Base-by-base conservation (phyloP, 768 basidiomycete species). In the Mycena vulgaris region DNA sequence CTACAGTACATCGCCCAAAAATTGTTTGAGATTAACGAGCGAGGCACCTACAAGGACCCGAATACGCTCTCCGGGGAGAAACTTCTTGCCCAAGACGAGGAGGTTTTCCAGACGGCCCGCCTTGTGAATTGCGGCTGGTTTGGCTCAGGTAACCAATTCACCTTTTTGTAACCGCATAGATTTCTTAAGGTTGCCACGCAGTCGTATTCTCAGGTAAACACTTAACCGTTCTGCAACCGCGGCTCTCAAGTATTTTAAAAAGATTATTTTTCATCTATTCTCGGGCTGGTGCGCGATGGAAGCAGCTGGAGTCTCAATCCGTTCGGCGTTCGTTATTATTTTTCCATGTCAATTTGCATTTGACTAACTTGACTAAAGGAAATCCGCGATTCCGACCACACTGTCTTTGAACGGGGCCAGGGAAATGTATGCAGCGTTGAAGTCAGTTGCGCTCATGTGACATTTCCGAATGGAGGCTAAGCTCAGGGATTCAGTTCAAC, bases 361-460 rank as follows among this genome's bases (percentile, higher is more conserved):
- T 31, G 25, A 11, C 65, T 58, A n/a, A 66, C 25, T 5, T 6
- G 16, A 27, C 27, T 33, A 0, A 59, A 93, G 89, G 92, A 94
- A 87, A 87, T 95, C 4, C 85, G 94, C 31, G 80, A 83, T 1
- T 74, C 80, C 0, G 90, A 93, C 65, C 93, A 92, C 75, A 79
- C 88, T 6, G 75, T 91, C 13, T 93, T 95, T 51, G 93, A 94
- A 76, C 87, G 95, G 68, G 95, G 94, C 5, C 89, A 89, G 56
- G 94, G 95, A 3, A 95, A 96, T 76, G 88, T 89, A 17, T 92
- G 91, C 79, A 94, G 93, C 79, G 92, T 94, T 33, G 94, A 96
- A 85, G 93, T 92, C 69, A 40, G 81, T 76, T 39, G 2, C 33
- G n/a, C n/a, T n/a, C n/a, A n/a, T n/a, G n/a, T n/a, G n/a, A n/a